A percentile compares a stretch with the other conserved stretches of the same genome.
Evolutionary conservation across 2,329 filamentous ascomycete species (phyloP).

Genomic region (Fusarium sp.): DNA sequence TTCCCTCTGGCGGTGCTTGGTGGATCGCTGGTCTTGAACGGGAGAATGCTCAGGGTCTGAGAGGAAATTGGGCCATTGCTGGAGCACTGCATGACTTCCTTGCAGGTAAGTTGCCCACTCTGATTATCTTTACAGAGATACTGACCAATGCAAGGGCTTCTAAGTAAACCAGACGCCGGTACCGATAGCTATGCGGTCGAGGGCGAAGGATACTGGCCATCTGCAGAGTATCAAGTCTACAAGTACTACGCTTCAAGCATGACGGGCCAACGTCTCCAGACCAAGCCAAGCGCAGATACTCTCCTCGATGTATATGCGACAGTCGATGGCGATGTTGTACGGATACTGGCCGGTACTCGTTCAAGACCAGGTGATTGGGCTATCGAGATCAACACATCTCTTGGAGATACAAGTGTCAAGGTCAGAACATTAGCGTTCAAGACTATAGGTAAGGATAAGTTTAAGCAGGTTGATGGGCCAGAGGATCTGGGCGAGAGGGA

Average conservation of each 20-base stretch:
- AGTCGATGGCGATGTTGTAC: neutral
- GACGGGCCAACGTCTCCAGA: constrained; percentile 18
- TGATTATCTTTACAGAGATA: fast-evolving
- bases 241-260: constrained; percentile 26
- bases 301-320: constrained; percentile 22
- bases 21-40: constrained; percentile 63
- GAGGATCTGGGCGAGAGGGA: neutral
- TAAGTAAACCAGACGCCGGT: constrained; percentile 13
- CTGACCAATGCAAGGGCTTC: neutral
- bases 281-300: neutral
- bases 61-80: constrained; percentile 61
- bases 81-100: constrained; percentile 59
- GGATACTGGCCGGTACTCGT: constrained; percentile 1
- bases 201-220: constrained; percentile 26
- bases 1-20: constrained; percentile 58
- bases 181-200: neutral
- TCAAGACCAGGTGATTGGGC: constrained; percentile 16
- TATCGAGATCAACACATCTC: neutral
- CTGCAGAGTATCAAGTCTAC: constrained; percentile 34
- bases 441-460: neutral
- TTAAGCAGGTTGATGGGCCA: neutral
- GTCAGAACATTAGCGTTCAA: neutral
- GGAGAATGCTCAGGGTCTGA: constrained; percentile 57
- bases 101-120: constrained; percentile 42
- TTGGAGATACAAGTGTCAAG: neutral